Percentiles rank a stretch among this genome's conserved stretches.
These are phyloP conservation scores for Pseudophaeomoniella oleicola DNA, from an alignment of 2,329 filamentous ascomycete species.

Conservation along the genomic window DNA sequence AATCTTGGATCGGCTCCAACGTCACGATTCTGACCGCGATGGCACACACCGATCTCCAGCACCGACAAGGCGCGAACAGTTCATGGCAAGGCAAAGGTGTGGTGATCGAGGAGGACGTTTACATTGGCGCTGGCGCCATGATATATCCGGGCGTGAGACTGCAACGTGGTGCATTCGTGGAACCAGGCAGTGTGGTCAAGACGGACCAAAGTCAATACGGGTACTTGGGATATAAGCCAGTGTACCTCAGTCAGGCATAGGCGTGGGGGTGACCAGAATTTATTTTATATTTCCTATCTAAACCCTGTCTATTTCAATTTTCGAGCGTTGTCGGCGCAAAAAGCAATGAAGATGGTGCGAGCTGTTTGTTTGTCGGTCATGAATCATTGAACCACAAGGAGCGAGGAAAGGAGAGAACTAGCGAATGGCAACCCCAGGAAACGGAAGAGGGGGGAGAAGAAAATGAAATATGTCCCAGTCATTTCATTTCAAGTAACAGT, in stretches of 20 bases:
- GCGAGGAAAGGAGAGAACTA: too few relatives aligned
- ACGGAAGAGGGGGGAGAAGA: neutral
- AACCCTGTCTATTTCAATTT: too few relatives aligned
- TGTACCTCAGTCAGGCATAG: neutral
- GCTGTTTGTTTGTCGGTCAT: too few relatives aligned
- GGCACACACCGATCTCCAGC: conserved; percentile 56
- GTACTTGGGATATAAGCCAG: neutral
- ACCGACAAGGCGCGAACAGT: conserved; percentile 59
- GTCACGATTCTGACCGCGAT: conserved; percentile 74
- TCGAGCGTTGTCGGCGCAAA: too few relatives aligned
- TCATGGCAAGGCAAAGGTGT: conserved; percentile 57
- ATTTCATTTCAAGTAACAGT: too few relatives aligned
- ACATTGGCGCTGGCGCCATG: conserved; percentile 47
- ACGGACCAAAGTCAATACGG: conserved; percentile 14
- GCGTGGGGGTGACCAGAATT: too few relatives aligned
- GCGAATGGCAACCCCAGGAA: neutral
- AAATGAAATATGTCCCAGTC: neutral
- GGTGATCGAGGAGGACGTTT: conserved; percentile 59
- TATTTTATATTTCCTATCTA: too few relatives aligned
- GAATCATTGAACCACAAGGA: too few relatives aligned
- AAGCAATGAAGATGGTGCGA: too few relatives aligned
- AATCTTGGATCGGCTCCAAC: conserved; percentile 57
- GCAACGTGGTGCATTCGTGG: conserved; percentile 26
- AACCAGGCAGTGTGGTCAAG: conserved; percentile 28
- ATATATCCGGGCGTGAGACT: conserved; percentile 36